Percentiles rank a stretch among this genome's conserved stretches.
These are phyloP conservation scores for Wallacemonas sp. DNA, from an alignment of 208 protist species.

Conservation along the genomic window DNA sequence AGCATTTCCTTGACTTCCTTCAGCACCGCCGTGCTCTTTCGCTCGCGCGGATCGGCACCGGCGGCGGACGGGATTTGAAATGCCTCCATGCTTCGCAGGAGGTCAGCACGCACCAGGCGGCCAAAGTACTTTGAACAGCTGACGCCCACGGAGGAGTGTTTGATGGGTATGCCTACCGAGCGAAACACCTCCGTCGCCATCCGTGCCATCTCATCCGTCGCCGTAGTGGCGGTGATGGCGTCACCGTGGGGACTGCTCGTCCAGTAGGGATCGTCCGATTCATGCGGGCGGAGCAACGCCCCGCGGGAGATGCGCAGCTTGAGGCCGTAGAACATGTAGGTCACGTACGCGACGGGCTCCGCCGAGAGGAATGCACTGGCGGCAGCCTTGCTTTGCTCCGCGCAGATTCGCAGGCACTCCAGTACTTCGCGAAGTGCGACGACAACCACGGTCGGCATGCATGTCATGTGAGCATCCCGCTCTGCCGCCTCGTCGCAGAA, in stretches of 20 bases:
- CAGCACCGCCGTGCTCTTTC: not conserved
- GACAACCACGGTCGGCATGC: slow-evolving; percentile 34
- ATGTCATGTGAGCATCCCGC: slow-evolving; percentile 4
- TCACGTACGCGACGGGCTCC: slow-evolving; percentile 66
- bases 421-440: slow-evolving; percentile 39
- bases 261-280: slow-evolving; percentile 25
- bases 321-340: slow-evolving; percentile 70
- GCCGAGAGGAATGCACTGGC: slow-evolving; percentile 53
- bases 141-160: not conserved
- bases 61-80: not conserved
- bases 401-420: slow-evolving; percentile 50
- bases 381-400: slow-evolving; percentile 30
- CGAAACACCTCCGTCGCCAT: not conserved
- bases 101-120: not conserved
- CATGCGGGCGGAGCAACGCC: slow-evolving; percentile 43
- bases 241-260: not conserved
- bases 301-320: slow-evolving; percentile 56
- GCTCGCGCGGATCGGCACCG: not conserved
- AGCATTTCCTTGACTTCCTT: not conserved
- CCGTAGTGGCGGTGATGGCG: not conserved
- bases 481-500: slow-evolving; percentile 54
- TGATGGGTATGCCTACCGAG: slow-evolving; percentile 4
- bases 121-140: not conserved
- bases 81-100: not conserved
- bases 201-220: not conserved